Conservation (phyloP, 2,329 filamentous ascomycete genomes). For the Aspergillus sp. region DNA sequence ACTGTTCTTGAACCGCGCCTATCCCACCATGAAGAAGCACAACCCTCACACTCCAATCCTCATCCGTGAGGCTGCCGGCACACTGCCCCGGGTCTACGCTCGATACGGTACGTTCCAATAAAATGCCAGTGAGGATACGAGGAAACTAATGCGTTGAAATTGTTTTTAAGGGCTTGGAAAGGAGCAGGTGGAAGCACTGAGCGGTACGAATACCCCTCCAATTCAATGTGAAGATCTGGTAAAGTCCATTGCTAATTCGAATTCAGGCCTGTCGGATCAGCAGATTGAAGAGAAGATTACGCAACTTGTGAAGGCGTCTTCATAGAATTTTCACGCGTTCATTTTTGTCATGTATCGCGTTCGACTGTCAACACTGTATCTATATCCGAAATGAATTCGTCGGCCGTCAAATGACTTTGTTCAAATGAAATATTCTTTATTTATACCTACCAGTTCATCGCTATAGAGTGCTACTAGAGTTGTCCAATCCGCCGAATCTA, state of each 20-base stretch:
- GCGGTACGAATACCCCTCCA: constrained; percentile 46
- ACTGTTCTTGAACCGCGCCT: constrained; percentile 84
- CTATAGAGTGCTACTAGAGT: constrained; percentile 26
- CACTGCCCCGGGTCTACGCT: constrained; percentile 82
- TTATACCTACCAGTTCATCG: neutral
- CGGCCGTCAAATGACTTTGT: constrained; percentile 1
- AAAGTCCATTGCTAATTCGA: neutral
- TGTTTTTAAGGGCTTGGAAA: constrained; percentile 59
- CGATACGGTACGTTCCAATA: constrained; percentile 71
- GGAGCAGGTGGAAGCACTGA: constrained; percentile 64
- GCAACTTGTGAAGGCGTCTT: constrained; percentile 57
- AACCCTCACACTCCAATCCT: constrained; percentile 93
- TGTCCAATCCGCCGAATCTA: constrained; percentile 46
- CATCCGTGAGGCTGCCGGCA: constrained; percentile 86
- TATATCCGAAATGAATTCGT: constrained; percentile 36
- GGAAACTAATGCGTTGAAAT: constrained; percentile 17
- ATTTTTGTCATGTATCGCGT: constrained; percentile 27
- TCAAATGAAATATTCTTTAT: neutral
- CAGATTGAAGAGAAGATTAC: constrained; percentile 69
- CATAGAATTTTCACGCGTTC: constrained; percentile 26
- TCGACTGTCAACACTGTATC: constrained; percentile 34
- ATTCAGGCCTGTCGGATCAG: constrained; percentile 64
- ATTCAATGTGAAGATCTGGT: neutral
- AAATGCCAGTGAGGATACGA: neutral
- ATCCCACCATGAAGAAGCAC: constrained; percentile 99